A percentile compares a stretch with the other conserved stretches of the same genome.
Conservation (phyloP, 2,329 filamentous ascomycete genomes). For the Fusarium sp. region DNA sequence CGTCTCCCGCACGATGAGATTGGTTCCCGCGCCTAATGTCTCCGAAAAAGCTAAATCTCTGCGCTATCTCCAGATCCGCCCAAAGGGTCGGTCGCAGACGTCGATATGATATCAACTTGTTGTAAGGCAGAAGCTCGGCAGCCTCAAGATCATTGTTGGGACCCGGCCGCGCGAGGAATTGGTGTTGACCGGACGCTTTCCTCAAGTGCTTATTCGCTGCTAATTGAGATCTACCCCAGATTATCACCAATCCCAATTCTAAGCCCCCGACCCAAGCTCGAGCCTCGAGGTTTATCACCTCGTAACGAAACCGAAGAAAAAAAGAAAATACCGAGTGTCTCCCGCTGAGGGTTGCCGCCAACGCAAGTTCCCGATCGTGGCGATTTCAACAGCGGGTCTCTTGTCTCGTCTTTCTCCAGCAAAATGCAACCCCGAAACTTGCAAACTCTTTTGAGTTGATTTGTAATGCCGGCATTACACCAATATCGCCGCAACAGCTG, state of each 20-base stretch:
- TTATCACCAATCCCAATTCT: constrained; percentile 3
- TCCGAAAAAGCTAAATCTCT: constrained; percentile 26
- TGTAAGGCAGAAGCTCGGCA: constrained; percentile 4
- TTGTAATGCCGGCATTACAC: constrained; percentile 37
- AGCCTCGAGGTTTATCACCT: constrained; percentile 22
- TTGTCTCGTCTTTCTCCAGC: not conserved
- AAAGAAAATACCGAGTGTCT: constrained; percentile 4
- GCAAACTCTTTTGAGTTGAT: constrained; percentile 29
- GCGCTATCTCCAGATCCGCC: constrained; percentile 6
- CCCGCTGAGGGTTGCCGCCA: constrained; percentile 6
- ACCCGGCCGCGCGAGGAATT: not conserved
- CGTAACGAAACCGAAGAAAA: constrained; percentile 23
- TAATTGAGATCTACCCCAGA: constrained; percentile 30
- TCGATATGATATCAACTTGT: constrained; percentile 31
- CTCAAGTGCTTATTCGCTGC: constrained; percentile 4
- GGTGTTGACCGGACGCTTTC: constrained; percentile 1
- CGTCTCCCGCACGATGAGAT: constrained; percentile 12
- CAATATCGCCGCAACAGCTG: constrained; percentile 6
- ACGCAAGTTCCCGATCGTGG: constrained; percentile 33
- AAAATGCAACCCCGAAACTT: constrained; percentile 7
- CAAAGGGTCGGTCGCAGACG: constrained; percentile 11
- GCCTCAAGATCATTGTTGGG: too few relatives aligned
- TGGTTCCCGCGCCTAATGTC: constrained; percentile 15
- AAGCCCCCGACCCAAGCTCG: constrained; percentile 17
- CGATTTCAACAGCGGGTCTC: constrained; percentile 21